Evolutionary conservation across 495 filamentous ascomycete genomes (phyloP).

Genomic region (Aspergillus cavernicola): DNA sequence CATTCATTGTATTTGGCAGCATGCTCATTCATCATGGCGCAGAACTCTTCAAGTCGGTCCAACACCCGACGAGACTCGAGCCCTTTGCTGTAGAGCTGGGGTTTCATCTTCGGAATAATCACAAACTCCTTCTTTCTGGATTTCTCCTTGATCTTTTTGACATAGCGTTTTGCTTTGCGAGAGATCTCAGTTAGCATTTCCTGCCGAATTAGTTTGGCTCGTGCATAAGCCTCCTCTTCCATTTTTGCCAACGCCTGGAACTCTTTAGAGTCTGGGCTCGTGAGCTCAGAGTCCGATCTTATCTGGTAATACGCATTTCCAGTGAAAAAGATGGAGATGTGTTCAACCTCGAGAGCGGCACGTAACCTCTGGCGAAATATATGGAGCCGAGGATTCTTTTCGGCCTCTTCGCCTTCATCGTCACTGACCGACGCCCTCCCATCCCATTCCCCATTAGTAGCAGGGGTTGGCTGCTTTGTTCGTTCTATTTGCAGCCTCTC

Average conservation of each 20-base stretch:
- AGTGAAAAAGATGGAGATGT: conserved; percentile 78
- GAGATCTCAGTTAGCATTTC: conserved; percentile 62
- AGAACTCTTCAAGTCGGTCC: conserved; percentile 53
- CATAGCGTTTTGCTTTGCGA: conserved; percentile 45
- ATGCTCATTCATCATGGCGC: conserved; percentile 61
- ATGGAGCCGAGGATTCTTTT: conserved; percentile 48
- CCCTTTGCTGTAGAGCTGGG: conserved; percentile 49
- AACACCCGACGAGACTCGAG: conserved; percentile 58
- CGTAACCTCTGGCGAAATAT: conserved; percentile 65
- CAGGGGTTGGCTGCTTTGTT: conserved; percentile 19
- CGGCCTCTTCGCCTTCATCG: conserved; percentile 42
- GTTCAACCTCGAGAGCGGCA: conserved; percentile 71
- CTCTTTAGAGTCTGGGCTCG: conserved; percentile 58
- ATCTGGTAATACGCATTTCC: conserved; percentile 81
- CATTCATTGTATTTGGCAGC: conserved; percentile 65
- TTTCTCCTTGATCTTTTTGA: conserved; percentile 43
- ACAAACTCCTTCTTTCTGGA: conserved; percentile 51
- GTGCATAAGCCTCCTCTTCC: conserved; percentile 70
- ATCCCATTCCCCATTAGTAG: conserved; percentile 7
- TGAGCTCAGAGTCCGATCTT: conserved; percentile 62
- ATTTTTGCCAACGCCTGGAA: conserved; percentile 61
- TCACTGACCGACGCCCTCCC: conserved; percentile 22
- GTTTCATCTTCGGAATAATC: conserved; percentile 57
- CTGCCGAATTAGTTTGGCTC: conserved; percentile 69
- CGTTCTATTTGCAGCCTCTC: conserved; percentile 54